Base-by-base conservation (phyloP, 805 yeast species). In the Naumovozyma castellii region DNA sequence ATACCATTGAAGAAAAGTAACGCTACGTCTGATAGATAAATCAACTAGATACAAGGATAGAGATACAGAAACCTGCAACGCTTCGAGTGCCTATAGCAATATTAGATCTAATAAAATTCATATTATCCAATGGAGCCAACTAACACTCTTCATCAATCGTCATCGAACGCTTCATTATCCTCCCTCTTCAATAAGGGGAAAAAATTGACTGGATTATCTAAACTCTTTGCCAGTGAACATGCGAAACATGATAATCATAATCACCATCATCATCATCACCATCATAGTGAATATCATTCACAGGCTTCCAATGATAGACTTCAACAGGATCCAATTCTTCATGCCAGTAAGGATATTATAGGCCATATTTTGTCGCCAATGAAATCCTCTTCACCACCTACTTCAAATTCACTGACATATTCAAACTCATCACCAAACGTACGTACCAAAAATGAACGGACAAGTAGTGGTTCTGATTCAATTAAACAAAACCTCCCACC, bases 171-270 rank as follows among this genome's bases (percentile, higher is more conserved):
- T 1, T 43, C 42, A 3, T 22, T 37, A 14, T 35, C 48, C 5
- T 43, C 45, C 14, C 33, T 37, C 10, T 42, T 40, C 29, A 42
- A 44, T 36, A 36, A 36, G 17, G 34, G 35, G 15, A 37, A 38
- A 5, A 38, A 38, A 18, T 36, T 40, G 25, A 42, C 39, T 19
- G 37, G 38, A 4, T 18, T 42, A 12, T 16, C 32, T 4, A 36
- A 33, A 32, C 19, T 30, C 28, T 30, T 19, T 32, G 32, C 35
- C 5, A 29, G 5, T 13, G 14, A 22, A 22, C 8, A 12, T 12
- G 10, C 28, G 12, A 8, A 8, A 22, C 28, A 22, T n/a, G n/a
- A n/a, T n/a, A n/a, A n/a, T n/a, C n/a, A n/a, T n/a, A n/a, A n/a
- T n/a, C n/a, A n/a, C n/a, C n/a, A n/a, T n/a, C n/a, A 22, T 22